Base-by-base conservation (phyloP, 345 rosid genomes). In the Firmiana major region DNA sequence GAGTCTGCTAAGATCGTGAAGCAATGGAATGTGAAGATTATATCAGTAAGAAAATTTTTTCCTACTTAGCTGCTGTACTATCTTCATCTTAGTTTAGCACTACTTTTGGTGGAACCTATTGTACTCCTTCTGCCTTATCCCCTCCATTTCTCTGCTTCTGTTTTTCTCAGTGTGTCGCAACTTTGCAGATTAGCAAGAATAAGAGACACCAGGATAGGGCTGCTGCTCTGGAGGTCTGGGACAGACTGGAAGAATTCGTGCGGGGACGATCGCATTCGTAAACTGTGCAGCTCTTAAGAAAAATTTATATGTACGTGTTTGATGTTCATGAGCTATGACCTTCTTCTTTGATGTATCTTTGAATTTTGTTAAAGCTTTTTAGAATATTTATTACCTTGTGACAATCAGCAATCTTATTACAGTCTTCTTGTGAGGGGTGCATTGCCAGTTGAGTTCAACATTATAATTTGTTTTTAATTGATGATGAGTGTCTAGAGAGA, bases 11-110 rank as follows among this genome's bases (percentile, higher is more conserved):
- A 93, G 86, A 92, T 75, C 73, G 98, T 92, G 80, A 96, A 96
- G 85, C 99, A 93, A 82, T 93, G 99, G 98, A 93, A 96, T 85
- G 99, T 96, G 38, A 93, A 96, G 86, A 96, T 96, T 43, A 92
- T 96, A 75, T 96, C 98, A 73, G 99, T 92, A 64, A 79, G 97
- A 31, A 36, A 51, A 28, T 10, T 19, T n/a, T 71, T 31, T 5
- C 28, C 19, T 36, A 46, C 63, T 58, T 10, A 5, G 12, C 31
- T 34, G 0, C 28, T 53, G 10, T 53, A 12, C 31, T 36, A 53
- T 53, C 51, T 57, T 17, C 60, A 71, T 71, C 17, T 9, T 51
- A 17, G 24, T 71, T 48, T 17, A 10, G 9, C 19, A 3, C 45
- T n/a, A 17, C 45, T 46, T 48, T 46, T 11, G 31, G 55, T 53